Base-by-base conservation (phyloP, 192 early-diverging fungal species). In the Rhizophagus clarus region DNA sequence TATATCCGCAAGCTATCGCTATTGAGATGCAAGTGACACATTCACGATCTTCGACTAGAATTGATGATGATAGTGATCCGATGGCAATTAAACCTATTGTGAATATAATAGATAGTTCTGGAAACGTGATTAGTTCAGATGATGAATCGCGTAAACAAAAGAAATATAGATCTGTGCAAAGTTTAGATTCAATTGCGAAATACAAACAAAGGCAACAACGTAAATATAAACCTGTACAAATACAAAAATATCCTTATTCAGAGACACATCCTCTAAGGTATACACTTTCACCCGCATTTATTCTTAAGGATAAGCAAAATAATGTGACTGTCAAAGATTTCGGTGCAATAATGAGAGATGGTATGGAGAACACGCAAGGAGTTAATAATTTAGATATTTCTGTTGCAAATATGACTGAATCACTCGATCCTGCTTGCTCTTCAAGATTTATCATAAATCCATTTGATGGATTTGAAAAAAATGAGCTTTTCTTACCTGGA, bases 401-500 rank as follows among this genome's bases (percentile, higher is more conserved):
- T 5, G 17, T 56, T 56, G 49, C 14, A 0, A 56, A 56, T 56
- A 56, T 56, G 14, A 56, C 17, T 20, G 49, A 56, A 56, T 20
- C 49, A 56, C 14, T 56, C 20, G 49, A 56, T 56, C 15, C 49
- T 20, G 17, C 14, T 56, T 11, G 11, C 67, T n/a, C 49, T 29
- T 20, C 37, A 49, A 67, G 66, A 49, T 12, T 77, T n/a, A 77
- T 37, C 66, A 66, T 77, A 31, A 67, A 67, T 67, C 62, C 76
- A 49, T 77, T 56, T 67, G 76, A 67, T 56, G 63, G 63, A 67
- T 77, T 61, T 4, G 76, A 77, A 67, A 34, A 31, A 22, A 77
- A 77, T 67, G 22, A 67, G 37, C 37, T 67, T 67, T 77, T 77
- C 66, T 67, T 67, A 77, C 63, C 76, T 28, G 76, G 76, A 17